Conservation (phyloP, 768 basidiomycete genomes). For the Saitozyma podzolica region DNA sequence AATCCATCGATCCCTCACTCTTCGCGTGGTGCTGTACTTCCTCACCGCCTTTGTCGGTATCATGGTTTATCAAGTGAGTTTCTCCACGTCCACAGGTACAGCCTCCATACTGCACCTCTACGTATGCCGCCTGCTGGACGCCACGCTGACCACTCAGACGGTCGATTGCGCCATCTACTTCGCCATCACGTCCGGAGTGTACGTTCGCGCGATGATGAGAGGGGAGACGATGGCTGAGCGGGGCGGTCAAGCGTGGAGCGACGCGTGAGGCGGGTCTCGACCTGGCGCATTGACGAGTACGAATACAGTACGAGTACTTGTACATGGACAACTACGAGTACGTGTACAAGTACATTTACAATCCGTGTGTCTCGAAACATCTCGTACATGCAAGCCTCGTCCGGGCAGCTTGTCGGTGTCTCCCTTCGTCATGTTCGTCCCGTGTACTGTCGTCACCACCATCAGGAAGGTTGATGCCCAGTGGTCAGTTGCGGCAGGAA, state of each 20-base stretch:
- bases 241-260: neutral
- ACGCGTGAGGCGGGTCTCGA: neutral
- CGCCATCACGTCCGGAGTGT: slow-evolving; percentile 68
- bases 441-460: neutral
- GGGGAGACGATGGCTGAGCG: slow-evolving; percentile 58
- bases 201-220: slow-evolving; percentile 64
- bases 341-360: too few relatives aligned
- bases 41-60: slow-evolving; percentile 66
- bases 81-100: neutral
- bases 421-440: neutral
- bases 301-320: neutral
- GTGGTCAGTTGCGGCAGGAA: neutral
- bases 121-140: neutral
- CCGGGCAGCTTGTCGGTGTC: neutral
- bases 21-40: slow-evolving; percentile 65
- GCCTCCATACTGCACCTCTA: too few relatives aligned
- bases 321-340: neutral
- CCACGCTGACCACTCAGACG: slow-evolving; percentile 58
- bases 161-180: slow-evolving; percentile 82
- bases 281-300: neutral
- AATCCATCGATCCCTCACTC: slow-evolving; percentile 66
- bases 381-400: too few relatives aligned
- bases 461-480: neutral
- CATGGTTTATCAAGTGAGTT: slow-evolving; percentile 73
- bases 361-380: too few relatives aligned